Conservation (phyloP, 352 stramenopile species). For the Globisporangium megalacanthum region DNA sequence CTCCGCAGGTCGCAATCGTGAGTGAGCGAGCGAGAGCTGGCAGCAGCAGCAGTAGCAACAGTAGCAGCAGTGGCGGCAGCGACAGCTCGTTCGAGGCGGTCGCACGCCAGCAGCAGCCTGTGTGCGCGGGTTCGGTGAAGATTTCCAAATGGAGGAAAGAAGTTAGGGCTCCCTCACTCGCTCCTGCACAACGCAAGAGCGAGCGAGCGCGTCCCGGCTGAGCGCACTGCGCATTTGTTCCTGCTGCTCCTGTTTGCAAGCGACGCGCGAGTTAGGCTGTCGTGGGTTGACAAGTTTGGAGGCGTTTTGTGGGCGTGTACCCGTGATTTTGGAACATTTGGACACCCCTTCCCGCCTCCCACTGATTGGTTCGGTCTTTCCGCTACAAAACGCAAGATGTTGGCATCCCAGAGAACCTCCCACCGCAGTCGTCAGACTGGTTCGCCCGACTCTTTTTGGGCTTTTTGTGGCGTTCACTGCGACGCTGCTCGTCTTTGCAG, state of each 20-base stretch:
- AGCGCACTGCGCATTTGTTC: no score
- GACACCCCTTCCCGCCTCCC: constrained; percentile 1
- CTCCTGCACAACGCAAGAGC: background rate
- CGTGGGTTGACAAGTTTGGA: no score
- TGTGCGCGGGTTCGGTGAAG: constrained; percentile 13
- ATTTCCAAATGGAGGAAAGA: constrained; percentile 8
- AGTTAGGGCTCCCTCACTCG: background rate
- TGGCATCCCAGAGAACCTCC: no score
- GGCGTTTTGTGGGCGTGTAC: background rate
- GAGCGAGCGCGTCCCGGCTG: background rate
- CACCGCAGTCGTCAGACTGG: no score
- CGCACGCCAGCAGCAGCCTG: constrained; percentile 5
- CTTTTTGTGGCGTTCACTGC: no score
- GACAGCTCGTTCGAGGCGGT: background rate
- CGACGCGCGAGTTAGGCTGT: background rate
- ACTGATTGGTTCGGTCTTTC: background rate
- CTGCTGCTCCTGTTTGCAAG: background rate
- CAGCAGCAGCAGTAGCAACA: background rate
- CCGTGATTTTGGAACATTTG: constrained; percentile 8
- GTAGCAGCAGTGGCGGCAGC: background rate
- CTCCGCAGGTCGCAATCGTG: constrained; percentile 11
- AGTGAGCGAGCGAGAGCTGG: background rate
- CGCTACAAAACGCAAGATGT: background rate
- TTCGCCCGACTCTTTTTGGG: no score
- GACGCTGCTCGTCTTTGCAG: no score